Base-by-base conservation (phyloP, 208 protist species). In the Acanthamoeba castellanii region DNA sequence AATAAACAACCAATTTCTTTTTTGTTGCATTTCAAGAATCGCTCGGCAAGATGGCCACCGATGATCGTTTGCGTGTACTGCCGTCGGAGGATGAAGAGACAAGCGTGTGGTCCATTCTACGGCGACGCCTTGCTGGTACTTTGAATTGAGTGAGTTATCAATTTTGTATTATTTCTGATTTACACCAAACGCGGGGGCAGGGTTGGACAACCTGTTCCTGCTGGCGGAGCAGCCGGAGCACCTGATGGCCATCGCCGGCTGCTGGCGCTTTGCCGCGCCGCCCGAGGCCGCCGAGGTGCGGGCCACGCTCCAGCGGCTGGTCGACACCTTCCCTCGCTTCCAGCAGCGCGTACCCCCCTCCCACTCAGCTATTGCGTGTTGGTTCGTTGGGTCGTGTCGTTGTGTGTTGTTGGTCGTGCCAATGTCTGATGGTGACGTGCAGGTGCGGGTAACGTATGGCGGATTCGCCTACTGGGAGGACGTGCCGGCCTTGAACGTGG, bases 241-340 rank as follows among this genome's bases (percentile, higher is more conserved):
- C 76, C n/a, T 85, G 76, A 85, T 85, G 76, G 34, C 76, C 45
- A 85, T 85, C 76, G 76, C 76, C 20, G 76, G 76, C 76, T 85
- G 76, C 47, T 85, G 47, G 37, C 76, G 76, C 42, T 85, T 85
- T 25, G 76, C 76, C n/a, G 22, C 9, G 25, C 76, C 76, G 25
- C 76, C 76, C 13, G 30, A 34, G 5, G 30, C 45, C 45, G 22
- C 52, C 14, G 47, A 85, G 25, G 76, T 85, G 27, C 27, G n/a
- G 20, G 34, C 37, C 45, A 85, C 76, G 30, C 61, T 85, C 76
- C 76, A 85, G 47, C 76, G 45, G 13, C 76, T 85, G 27, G 47
- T 85, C 9, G 76, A 85, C 34, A 85, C 42, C 25, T 85, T 85
- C 45, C 76, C 76, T 27, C 76, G 76, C 45, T 85, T 85, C 76